Percentiles rank a stretch among this genome's conserved stretches.
Evolutionary conservation across 2,329 filamentous ascomycete genomes (phyloP).

Genomic region (Colletotrichum sp.): DNA sequence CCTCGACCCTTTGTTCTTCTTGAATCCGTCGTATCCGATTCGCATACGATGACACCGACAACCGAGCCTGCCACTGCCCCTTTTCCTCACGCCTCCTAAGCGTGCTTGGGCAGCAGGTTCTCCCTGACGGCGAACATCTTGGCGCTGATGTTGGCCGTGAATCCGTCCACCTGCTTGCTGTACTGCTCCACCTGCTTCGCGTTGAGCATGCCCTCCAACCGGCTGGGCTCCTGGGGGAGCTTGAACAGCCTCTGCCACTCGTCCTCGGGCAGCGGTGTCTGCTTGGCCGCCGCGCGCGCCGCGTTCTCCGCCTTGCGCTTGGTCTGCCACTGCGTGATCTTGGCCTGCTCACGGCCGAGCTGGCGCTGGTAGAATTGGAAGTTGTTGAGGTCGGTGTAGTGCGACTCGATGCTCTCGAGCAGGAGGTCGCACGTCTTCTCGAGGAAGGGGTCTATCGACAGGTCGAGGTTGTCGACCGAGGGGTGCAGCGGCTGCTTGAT

Average conservation of each 20-base stretch:
- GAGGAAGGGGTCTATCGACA: constrained; percentile 95
- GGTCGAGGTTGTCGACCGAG: constrained; percentile 87
- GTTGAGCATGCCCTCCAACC: constrained; percentile 92
- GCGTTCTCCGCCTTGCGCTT: constrained; percentile 98
- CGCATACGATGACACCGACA: neutral
- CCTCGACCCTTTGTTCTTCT: constrained; percentile 2
- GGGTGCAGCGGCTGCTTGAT: constrained; percentile 74
- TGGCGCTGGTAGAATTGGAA: constrained; percentile 96
- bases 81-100: neutral
- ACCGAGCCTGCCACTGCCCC: neutral
- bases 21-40: neutral
- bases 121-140: constrained; percentile 98
- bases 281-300: constrained; percentile 83
- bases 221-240: constrained; percentile 91
- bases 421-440: constrained; percentile 98
- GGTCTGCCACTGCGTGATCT: constrained; percentile 94
- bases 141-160: constrained; percentile 86
- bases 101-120: constrained; percentile 64
- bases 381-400: constrained; percentile 99
- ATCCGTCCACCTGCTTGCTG: constrained; percentile 94
- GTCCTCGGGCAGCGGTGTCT: constrained; percentile 87
- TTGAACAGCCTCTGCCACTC: constrained; percentile 99
- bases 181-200: constrained; percentile 98
- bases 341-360: constrained; percentile 90
- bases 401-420: constrained; percentile 94